A percentile compares a stretch with the other conserved stretches of the same genome.
These are phyloP conservation scores for Russula lepida DNA, from an alignment of 768 basidiomycete genomes.

Conservation along the genomic window DNA sequence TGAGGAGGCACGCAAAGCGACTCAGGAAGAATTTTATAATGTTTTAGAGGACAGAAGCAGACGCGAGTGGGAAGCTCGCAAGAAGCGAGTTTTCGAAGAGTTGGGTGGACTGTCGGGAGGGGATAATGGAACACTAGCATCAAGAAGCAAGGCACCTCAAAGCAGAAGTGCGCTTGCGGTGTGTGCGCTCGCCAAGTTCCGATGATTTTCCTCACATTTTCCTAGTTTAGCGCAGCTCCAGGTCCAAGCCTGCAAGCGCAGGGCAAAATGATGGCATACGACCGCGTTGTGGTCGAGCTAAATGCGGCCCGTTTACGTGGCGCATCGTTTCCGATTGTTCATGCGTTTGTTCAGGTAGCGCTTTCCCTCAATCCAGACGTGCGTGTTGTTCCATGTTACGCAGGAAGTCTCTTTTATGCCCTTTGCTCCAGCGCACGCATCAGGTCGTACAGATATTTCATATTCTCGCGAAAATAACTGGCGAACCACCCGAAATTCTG, in stretches of 20 bases:
- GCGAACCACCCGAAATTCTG: slow-evolving; percentile 65
- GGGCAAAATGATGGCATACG: slow-evolving; percentile 93
- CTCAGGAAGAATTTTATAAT: slow-evolving; percentile 77
- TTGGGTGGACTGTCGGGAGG: slow-evolving; percentile 59
- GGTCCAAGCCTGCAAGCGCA: slow-evolving; percentile 73
- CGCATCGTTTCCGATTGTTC: slow-evolving; percentile 67
- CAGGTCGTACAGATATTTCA: slow-evolving; percentile 68
- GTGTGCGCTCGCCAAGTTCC: slow-evolving; percentile 23
- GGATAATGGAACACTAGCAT: slow-evolving; percentile 46
- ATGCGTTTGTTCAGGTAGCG: slow-evolving; percentile 62
- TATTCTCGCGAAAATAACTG: slow-evolving; percentile 66
- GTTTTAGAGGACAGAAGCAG: slow-evolving; percentile 66
- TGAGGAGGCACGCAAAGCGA: slow-evolving; percentile 79
- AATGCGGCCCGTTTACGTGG: slow-evolving; percentile 66
- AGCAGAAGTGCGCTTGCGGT: slow-evolving; percentile 49
- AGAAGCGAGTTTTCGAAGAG: slow-evolving; percentile 84
- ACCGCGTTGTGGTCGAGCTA: slow-evolving; percentile 69
- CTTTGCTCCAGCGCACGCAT: slow-evolving; percentile 34
- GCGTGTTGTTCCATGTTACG: slow-evolving; percentile 22
- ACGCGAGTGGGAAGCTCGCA: slow-evolving; percentile 85
- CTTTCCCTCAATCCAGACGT: slow-evolving; percentile 52
- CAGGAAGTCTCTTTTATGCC: neutral
- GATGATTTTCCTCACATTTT: slow-evolving; percentile 5
- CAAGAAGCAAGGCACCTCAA: slow-evolving; percentile 55
- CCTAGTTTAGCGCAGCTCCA: slow-evolving; percentile 40